phyloP scores from a whole-genome alignment of 2,329 filamentous ascomycete genomes.

The Verticillium nubilum region DNA sequence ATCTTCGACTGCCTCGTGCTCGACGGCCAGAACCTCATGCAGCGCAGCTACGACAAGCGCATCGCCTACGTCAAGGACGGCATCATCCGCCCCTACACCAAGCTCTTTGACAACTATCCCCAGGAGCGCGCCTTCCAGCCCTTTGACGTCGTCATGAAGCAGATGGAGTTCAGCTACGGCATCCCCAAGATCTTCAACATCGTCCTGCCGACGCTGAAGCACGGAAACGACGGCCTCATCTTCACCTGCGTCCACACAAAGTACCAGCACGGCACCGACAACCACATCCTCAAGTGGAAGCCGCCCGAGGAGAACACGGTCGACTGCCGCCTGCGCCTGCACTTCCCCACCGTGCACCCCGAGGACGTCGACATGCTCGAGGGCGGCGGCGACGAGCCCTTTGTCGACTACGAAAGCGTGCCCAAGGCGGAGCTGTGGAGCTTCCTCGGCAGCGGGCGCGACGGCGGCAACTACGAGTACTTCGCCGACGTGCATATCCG shows the following conservation, averaged over 20 bases:
- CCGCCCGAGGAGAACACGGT: slow-evolving; percentile 91
- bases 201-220: slow-evolving; percentile 75
- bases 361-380: slow-evolving; percentile 57
- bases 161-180: slow-evolving; percentile 83
- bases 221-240: slow-evolving; percentile 94
- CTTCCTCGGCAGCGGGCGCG: slow-evolving; percentile 53
- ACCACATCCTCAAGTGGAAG: slow-evolving; percentile 97
- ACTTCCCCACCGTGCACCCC: slow-evolving; percentile 68
- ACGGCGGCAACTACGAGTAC: slow-evolving; percentile 49
- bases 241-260: slow-evolving; percentile 89
- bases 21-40: slow-evolving; percentile 69
- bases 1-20: slow-evolving; percentile 91
- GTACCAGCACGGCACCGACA: slow-evolving; percentile 87
- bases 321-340: slow-evolving; percentile 77
- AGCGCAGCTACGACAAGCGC: slow-evolving; percentile 79
- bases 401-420: slow-evolving; percentile 72
- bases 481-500: slow-evolving; percentile 67
- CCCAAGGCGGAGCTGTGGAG: slow-evolving; percentile 71
- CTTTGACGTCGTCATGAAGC: slow-evolving; percentile 82
- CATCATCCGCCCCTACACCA: slow-evolving; percentile 66
- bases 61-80: slow-evolving; percentile 79
- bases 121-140: slow-evolving; percentile 64
- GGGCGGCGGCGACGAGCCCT: slow-evolving; percentile 37
- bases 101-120: slow-evolving; percentile 59
- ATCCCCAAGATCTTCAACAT: slow-evolving; percentile 89